Percentiles rank a stretch among this genome's conserved stretches.
Conservation (phyloP, 2,329 filamentous ascomycete genomes). For the Aureobasidium melanogenum region DNA sequence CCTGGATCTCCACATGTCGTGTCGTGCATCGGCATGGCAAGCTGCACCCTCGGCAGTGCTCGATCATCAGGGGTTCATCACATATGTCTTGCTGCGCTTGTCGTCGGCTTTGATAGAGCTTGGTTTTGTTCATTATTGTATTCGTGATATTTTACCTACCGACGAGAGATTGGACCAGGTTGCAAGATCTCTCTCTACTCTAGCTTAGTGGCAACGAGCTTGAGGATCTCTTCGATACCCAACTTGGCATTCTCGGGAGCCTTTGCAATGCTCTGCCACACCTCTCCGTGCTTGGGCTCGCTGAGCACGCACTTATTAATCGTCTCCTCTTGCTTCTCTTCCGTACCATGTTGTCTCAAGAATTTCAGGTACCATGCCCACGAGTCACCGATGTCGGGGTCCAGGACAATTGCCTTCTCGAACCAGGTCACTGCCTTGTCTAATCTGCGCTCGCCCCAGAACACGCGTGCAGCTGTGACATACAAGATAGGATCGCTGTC, state of each 20-base stretch:
- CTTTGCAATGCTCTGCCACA: conserved; percentile 82
- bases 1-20: not conserved
- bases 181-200: conserved; percentile 26
- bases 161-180: not conserved
- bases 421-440: conserved; percentile 98
- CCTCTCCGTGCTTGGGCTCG: conserved; percentile 86
- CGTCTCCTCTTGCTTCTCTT: conserved; percentile 84
- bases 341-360: conserved; percentile 80
- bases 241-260: conserved; percentile 71
- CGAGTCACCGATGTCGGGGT: conserved; percentile 79
- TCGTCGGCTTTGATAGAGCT: not conserved
- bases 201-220: conserved; percentile 58
- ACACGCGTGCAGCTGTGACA: conserved; percentile 85
- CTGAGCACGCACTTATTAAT: conserved; percentile 69
- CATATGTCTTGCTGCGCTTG: not conserved
- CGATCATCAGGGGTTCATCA: not conserved
- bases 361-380: conserved; percentile 99
- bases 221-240: conserved; percentile 70
- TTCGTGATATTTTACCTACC: not conserved
- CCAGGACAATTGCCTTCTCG: conserved; percentile 83
- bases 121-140: not conserved
- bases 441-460: conserved; percentile 86
- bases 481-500: conserved; percentile 87
- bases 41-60: not conserved
- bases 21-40: not conserved